phyloP scores from a whole-genome alignment of 2,329 filamentous ascomycete genomes.

The Didymella pinodella region DNA sequence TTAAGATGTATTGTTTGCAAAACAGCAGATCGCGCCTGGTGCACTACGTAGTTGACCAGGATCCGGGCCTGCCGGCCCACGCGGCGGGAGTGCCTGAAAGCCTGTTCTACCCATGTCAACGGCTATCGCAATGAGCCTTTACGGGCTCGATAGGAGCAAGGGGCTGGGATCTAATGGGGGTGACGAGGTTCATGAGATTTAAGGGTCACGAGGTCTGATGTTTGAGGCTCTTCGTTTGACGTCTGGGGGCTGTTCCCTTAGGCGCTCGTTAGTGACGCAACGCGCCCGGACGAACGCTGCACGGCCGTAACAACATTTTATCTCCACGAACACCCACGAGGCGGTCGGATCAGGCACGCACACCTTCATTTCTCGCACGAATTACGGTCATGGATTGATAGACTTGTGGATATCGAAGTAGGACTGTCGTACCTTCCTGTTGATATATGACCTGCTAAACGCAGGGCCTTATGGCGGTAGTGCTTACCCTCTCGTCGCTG shows the following conservation, averaged over 20 bases:
- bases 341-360: not conserved
- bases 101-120: slow-evolving; percentile 27
- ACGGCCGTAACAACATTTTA: slow-evolving; percentile 6
- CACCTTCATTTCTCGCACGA: slow-evolving; percentile 2
- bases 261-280: slow-evolving; percentile 5
- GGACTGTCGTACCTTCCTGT: not conserved
- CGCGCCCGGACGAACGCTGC: slow-evolving; percentile 16
- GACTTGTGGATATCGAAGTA: not conserved
- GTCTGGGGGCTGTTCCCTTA: not conserved
- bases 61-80: slow-evolving; percentile 19
- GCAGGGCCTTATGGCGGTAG: not conserved
- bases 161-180: slow-evolving; percentile 4
- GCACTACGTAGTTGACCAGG: slow-evolving; percentile 24
- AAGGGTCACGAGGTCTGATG: slow-evolving; percentile 7
- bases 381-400: not conserved
- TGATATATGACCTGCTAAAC: not conserved
- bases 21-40: slow-evolving; percentile 7
- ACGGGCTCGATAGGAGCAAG: slow-evolving; percentile 8
- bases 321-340: slow-evolving; percentile 2
- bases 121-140: slow-evolving; percentile 18
- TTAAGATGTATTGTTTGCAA: slow-evolving; percentile 11
- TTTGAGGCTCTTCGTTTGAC: slow-evolving; percentile 3
- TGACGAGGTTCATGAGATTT: slow-evolving; percentile 13
- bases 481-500: slow-evolving; percentile 13
- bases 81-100: slow-evolving; percentile 20